Base-by-base conservation (phyloP, 192 early-diverging fungal species). In the Backusella tuberculispora region DNA sequence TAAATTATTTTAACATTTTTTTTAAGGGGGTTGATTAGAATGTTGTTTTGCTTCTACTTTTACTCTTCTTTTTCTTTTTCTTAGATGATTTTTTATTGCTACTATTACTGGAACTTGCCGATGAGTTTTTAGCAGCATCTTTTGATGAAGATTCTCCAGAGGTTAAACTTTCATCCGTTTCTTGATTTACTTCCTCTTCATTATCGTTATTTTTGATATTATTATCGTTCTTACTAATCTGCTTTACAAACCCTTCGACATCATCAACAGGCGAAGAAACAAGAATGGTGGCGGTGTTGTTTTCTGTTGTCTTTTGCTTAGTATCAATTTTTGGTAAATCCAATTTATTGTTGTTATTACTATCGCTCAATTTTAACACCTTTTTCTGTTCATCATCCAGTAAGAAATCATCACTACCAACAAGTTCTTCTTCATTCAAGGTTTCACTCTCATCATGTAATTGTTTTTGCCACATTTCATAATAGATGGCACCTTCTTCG, bases 391-490 rank as follows among this genome's bases (percentile, higher is more conserved):
- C 24, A 12, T 44, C 17, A 17, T 56, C 69, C 4, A n/a, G 8
- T 29, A 26, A 37, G 8, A 9, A 40, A 15, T 24, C 17, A 71
- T 46, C 45, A 48, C 37, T 64, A 34, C 45, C 70, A 12, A 17
- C 46, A 29, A 53, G 43, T 5, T 71, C 38, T 8, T 47, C 68
- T 26, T 69, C 67, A 42, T 41, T 63, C 12, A 41, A 24, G 7
- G 64, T 69, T 24, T 79, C 75, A 19, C 66, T 74, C 10, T 91
- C 88, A 69, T 95, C 92, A 5, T 84, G 80, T 44, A 93, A 83
- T 88, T 98, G 96, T 76, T 94, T 92, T 75, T 92, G 91, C 97
- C 96, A 97, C 94, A 97, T 95, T 69, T 91, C 88, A 73, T 88
- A 93, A 76, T 98, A 97, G 2, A 93, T 87, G 6, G 92, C 93